Evolutionary conservation across 495 filamentous ascomycete species (phyloP).

Genomic region (Penicillium mononematosum): DNA sequence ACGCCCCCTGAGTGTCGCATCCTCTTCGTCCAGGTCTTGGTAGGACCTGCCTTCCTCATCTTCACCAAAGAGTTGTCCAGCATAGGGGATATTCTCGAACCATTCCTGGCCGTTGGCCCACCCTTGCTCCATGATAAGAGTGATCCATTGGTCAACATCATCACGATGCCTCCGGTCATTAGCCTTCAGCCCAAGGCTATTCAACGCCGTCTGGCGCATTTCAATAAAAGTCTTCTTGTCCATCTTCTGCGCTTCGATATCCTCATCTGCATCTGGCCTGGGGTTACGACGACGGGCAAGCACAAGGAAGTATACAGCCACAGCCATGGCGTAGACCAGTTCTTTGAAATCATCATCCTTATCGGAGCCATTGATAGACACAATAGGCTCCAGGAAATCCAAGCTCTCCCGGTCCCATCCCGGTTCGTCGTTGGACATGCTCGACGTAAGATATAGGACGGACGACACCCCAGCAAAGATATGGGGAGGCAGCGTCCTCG

Average conservation of each 20-base stretch:
- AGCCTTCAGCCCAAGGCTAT: constrained; percentile 36
- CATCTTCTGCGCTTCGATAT: constrained; percentile 37
- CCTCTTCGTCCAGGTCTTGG: constrained; percentile 34
- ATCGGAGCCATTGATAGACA: constrained; percentile 27
- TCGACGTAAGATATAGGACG: constrained; percentile 46
- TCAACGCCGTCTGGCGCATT: constrained; percentile 49
- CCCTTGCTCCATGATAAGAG: constrained; percentile 51
- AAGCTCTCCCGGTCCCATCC: constrained; percentile 40
- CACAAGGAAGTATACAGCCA: constrained; percentile 66
- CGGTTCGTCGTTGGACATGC: constrained; percentile 31
- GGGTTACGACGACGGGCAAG: constrained; percentile 44
- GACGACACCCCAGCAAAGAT: constrained; percentile 63
- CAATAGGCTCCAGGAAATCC: constrained; percentile 41
- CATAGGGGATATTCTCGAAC: constrained; percentile 56
- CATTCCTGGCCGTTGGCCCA: constrained; percentile 68
- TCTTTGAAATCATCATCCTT: constrained; percentile 45
- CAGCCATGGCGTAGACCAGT: constrained; percentile 48
- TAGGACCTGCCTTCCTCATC: constrained; percentile 41
- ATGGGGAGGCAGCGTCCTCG: constrained; percentile 55
- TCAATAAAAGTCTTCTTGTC: constrained; percentile 50
- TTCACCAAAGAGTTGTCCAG: constrained; percentile 43
- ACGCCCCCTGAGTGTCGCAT: constrained; percentile 26
- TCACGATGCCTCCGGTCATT: constrained; percentile 42
- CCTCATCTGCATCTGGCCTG: constrained; percentile 18
- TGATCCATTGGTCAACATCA: constrained; percentile 60